phyloP scores from a whole-genome alignment of 2,329 filamentous ascomycete genomes.

The Pyrenophora tritici-repentis region DNA sequence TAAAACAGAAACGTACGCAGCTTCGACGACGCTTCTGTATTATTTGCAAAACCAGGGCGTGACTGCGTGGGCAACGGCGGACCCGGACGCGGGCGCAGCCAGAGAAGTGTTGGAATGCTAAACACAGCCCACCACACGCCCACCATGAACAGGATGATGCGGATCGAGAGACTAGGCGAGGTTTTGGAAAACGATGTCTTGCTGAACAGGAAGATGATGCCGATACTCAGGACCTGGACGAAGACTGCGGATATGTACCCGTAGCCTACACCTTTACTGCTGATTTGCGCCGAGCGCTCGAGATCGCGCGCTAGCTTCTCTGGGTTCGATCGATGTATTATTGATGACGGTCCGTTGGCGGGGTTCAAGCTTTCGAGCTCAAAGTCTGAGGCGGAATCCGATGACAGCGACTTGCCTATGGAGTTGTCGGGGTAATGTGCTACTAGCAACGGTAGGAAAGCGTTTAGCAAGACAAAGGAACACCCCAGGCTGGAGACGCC shows the following conservation, averaged over 20 bases:
- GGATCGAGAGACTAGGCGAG: conserved; percentile 79
- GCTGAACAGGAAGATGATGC: conserved; percentile 65
- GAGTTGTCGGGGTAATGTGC: conserved; percentile 68
- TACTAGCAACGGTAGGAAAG: conserved; percentile 85
- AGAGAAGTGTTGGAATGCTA: conserved; percentile 80
- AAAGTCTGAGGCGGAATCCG: too few relatives aligned
- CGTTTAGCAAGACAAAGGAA: conserved; percentile 95
- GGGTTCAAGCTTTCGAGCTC: conserved; percentile 37
- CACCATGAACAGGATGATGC: conserved; percentile 79
- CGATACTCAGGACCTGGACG: conserved; percentile 76
- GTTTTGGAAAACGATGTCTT: conserved; percentile 56
- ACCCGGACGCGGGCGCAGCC: conserved; percentile 82
- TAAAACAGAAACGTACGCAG: conserved; percentile 63
- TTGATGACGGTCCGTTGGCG: background rate
- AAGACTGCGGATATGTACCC: conserved; percentile 85
- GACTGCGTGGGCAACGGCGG: conserved; percentile 65
- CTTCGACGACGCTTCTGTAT: conserved; percentile 9
- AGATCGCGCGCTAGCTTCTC: conserved; percentile 65
- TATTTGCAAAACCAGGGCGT: conserved; percentile 8
- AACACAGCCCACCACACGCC: conserved; percentile 89
- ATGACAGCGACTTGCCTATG: conserved; percentile 1
- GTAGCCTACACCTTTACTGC: conserved; percentile 84
- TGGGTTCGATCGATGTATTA: conserved; percentile 11
- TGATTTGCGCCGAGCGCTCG: conserved; percentile 81
- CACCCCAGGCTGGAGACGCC: conserved; percentile 90